Evolutionary conservation across 2,329 filamentous ascomycete genomes (phyloP).

Genomic region (Monilinia vaccinii-corymbosi): DNA sequence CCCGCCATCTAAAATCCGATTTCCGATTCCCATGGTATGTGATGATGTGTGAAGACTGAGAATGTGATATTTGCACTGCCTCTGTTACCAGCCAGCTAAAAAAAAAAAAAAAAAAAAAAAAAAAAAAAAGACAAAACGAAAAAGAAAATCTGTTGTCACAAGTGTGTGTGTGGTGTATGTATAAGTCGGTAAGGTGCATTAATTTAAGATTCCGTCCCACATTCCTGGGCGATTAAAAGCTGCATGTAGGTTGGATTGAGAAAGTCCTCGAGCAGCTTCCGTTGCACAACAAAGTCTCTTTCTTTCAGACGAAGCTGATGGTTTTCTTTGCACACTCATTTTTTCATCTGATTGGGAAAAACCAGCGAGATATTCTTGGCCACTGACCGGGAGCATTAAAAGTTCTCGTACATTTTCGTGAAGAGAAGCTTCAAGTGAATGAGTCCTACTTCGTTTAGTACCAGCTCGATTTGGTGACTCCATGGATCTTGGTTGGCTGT

Average conservation of each 20-base stretch:
- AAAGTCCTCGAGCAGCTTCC: constrained; percentile 43
- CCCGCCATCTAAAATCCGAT: constrained; percentile 7
- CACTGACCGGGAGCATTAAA: constrained; percentile 38
- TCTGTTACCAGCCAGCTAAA: not conserved
- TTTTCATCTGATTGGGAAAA: constrained; percentile 30
- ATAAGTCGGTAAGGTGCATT: constrained; percentile 16
- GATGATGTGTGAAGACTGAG: constrained; percentile 3
- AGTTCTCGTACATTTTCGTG: constrained; percentile 57
- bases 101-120: no score
- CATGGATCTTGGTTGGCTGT: constrained; percentile 40
- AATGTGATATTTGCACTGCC: constrained; percentile 2
- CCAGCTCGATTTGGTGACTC: constrained; percentile 32
- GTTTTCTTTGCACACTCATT: constrained; percentile 36
- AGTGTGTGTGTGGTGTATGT: constrained; percentile 10
- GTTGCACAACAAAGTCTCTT: constrained; percentile 61
- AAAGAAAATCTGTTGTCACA: constrained; percentile 15
- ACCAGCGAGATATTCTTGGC: constrained; percentile 18
- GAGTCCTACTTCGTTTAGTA: constrained; percentile 51
- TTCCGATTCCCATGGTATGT: constrained; percentile 6
- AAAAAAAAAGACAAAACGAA: constrained; percentile 7
- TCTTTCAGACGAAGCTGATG: constrained; percentile 36
- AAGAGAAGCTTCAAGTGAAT: constrained; percentile 48
- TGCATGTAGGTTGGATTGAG: constrained; percentile 39
- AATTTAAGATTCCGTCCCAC: constrained; percentile 56
- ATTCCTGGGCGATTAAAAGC: constrained; percentile 50